A percentile compares a stretch with the other conserved stretches of the same genome.
These are phyloP conservation scores for Lasiodiplodia hormozganensis DNA, from an alignment of 2,329 filamentous ascomycete species.

Conservation along the genomic window DNA sequence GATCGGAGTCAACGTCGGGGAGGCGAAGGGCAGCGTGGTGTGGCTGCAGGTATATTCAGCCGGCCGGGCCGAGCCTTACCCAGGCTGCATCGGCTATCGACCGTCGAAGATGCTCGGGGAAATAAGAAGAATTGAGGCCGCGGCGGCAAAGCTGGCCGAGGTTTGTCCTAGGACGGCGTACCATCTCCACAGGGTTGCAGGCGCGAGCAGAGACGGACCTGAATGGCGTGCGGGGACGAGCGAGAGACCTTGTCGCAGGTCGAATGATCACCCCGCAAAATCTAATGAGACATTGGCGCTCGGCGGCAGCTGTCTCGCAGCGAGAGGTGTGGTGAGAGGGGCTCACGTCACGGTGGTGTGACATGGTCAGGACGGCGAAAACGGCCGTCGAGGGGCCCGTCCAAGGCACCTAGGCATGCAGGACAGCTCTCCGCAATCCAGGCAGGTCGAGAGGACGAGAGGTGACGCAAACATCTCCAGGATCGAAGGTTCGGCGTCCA, in stretches of 20 bases:
- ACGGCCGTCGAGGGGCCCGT: constrained; percentile 7
- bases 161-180: not conserved
- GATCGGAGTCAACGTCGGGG: constrained; percentile 14
- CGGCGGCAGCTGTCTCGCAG: constrained; percentile 14
- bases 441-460: constrained; percentile 1
- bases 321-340: not conserved
- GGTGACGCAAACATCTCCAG: not conserved
- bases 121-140: not conserved
- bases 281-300: constrained; percentile 14
- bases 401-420: not conserved
- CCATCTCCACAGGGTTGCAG: constrained; percentile 13
- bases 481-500: constrained; percentile 26
- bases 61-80: constrained; percentile 27
- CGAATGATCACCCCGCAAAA: constrained; percentile 25
- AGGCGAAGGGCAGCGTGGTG: constrained; percentile 3
- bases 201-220: constrained; percentile 1
- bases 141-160: constrained; percentile 1
- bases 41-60: constrained; percentile 20
- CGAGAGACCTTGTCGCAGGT: constrained; percentile 15
- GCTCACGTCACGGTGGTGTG: constrained; percentile 30
- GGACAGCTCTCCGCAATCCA: constrained; percentile 6
- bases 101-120: not conserved
- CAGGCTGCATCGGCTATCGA: constrained; percentile 22
- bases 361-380: constrained; percentile 9
- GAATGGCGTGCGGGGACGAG: constrained; percentile 22